A percentile compares a stretch with the other conserved stretches of the same genome.
Evolutionary conservation across 1,284 basidiomycete genomes (phyloP).

Genomic region (Rugosomyces carneus): DNA sequence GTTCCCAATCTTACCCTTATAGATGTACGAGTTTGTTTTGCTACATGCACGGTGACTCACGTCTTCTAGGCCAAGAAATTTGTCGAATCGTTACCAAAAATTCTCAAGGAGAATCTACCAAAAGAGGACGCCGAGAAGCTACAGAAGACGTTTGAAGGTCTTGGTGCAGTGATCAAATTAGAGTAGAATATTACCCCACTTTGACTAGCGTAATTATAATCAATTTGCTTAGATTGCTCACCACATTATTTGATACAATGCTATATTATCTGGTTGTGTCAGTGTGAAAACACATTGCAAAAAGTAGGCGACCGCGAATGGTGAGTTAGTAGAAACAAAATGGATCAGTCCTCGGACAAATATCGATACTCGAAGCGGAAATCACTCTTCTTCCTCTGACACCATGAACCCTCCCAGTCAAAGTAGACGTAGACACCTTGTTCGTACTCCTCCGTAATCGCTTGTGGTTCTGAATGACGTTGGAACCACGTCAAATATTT

Average conservation of each 20-base stretch:
- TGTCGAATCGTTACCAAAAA: slow-evolving; percentile 92
- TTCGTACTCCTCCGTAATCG: slow-evolving; percentile 99
- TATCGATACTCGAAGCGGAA: slow-evolving; percentile 96
- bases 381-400: slow-evolving; percentile 96
- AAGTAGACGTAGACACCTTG: slow-evolving; percentile 98
- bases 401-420: slow-evolving; percentile 98
- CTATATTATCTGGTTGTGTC: not conserved
- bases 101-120: slow-evolving; percentile 91
- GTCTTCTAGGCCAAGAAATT: slow-evolving; percentile 92
- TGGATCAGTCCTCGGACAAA: slow-evolving; percentile 83
- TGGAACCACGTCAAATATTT: slow-evolving; percentile 99
- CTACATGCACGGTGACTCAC: slow-evolving; percentile 8
- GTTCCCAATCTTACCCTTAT: slow-evolving; percentile 94
- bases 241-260: not conserved
- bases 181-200: slow-evolving; percentile 38
- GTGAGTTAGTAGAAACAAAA: too few species aligned
- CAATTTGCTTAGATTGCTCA: too few species aligned
- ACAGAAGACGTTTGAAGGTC: slow-evolving; percentile 81
- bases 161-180: slow-evolving; percentile 85
- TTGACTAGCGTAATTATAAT: slow-evolving; percentile 8
- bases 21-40: slow-evolving; percentile 58
- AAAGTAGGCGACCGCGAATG: too few species aligned
- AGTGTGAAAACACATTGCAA: not conserved
- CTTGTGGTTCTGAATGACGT: slow-evolving; percentile 96
- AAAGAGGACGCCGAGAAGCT: slow-evolving; percentile 99